A percentile compares a stretch with the other conserved stretches of the same genome.
Conservation (phyloP, 306 rosid species). For the Castanopsis chinensis region DNA sequence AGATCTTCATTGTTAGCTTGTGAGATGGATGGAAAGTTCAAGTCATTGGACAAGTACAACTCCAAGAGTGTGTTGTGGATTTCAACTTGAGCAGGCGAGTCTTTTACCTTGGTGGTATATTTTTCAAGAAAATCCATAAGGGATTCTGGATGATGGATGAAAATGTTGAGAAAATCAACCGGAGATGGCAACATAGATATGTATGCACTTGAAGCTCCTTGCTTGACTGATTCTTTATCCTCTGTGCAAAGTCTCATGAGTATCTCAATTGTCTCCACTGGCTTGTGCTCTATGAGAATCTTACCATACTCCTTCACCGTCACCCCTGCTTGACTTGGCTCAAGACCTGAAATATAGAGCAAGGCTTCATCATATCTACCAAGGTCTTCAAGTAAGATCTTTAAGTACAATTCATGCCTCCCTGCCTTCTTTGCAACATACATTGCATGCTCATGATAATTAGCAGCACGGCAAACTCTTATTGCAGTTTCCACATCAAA, state of each 20-base stretch:
- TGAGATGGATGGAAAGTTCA: conserved; percentile 70
- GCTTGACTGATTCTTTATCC: conserved; percentile 60
- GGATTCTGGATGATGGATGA: conserved; percentile 83
- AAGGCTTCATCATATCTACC: conserved; percentile 94
- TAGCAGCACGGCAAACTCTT: conserved; percentile 97
- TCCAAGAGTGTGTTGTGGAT: conserved; percentile 93
- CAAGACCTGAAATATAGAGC: conserved; percentile 85
- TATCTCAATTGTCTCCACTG: conserved; percentile 85
- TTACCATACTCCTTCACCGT: conserved; percentile 97
- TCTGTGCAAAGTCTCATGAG: conserved; percentile 90
- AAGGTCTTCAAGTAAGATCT: conserved; percentile 98
- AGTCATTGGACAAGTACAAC: conserved; percentile 84
- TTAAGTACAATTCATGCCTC: conserved; percentile 93
- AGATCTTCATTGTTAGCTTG: conserved; percentile 46
- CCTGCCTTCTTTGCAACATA: conserved; percentile 96
- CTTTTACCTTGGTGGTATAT: conserved; percentile 79
- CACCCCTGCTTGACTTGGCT: conserved; percentile 87
- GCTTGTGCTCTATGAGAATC: conserved; percentile 91
- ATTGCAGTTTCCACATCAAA: conserved; percentile 98
- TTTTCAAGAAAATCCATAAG: conserved; percentile 95
- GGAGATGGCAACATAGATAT: conserved; percentile 94
- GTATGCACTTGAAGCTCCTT: conserved; percentile 46
- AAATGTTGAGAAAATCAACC: conserved; percentile 94
- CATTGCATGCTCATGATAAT: conserved; percentile 99
- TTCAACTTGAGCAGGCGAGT: conserved; percentile 97